Base-by-base conservation (phyloP, 805 yeast species). In the Sungouiella thailandica region DNA sequence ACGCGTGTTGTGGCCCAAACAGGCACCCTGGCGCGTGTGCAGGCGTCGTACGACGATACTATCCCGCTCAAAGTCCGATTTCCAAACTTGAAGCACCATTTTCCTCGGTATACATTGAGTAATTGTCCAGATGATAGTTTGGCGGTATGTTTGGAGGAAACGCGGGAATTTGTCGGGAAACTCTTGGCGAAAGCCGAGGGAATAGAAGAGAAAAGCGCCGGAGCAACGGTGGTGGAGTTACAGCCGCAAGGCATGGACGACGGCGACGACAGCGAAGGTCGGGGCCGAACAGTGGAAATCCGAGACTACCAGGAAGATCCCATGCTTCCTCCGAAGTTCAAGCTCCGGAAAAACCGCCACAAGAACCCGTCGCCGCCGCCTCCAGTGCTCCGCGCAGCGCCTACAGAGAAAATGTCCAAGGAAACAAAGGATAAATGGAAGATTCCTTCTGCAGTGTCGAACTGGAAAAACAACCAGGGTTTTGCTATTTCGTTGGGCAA, bases 401-500 rank as follows among this genome's bases (percentile, higher is more conserved):
- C 52, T 8, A 68, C 77, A 5, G 76, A 75, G 34, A 70, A 55
- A 48, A 55, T 82, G 13, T 74, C 88, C 0, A 74, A 76, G 17
- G 85, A 81, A 44, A 95, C 88, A 34, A 83, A 78, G 43, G 76
- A 74, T 17, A 71, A 75, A 40, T 90, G 97, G 96, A 70, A 72
- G 30, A 87, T 93, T 19, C 97, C 97, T 0, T 80, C 95, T 0
- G 86, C 94, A 1, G 75, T 90, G 0, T 90, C 97, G 1, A 87
- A 86, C 55, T 93, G 97, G 97, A 89, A 88, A 57, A 93, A 93
- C 56, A 85, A 89, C 12, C 83, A 84, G 46, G 97, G 97, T 1
- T 86, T 78, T 52, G 78, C 95, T 1, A 80, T 89, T 28, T 78
- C 83, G 1, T 57, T 89, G 25, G 95, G 88, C 35, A 84, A 83